Conservation (phyloP, 345 rosid species). For the Turnera subulata region DNA sequence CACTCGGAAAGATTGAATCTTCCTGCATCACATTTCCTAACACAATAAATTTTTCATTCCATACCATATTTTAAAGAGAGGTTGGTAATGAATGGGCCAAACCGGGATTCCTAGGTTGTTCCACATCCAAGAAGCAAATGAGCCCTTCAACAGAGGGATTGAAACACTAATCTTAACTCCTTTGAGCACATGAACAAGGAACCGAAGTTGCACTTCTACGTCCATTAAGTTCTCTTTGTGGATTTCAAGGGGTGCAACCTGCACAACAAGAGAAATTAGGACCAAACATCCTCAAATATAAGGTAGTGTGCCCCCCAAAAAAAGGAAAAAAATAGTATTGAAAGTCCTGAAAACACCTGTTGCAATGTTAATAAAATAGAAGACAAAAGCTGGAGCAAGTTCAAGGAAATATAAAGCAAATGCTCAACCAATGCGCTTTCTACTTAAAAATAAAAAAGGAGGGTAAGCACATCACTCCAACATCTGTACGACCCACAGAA, state of each 20-base stretch:
- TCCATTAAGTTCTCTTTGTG: conserved; percentile 60
- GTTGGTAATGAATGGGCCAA: conserved; percentile 28
- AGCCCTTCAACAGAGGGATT: conserved; percentile 62
- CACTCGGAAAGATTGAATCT: conserved; percentile 76
- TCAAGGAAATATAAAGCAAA: too few relatives aligned
- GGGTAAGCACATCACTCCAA: too few relatives aligned
- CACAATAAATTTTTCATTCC: conserved; percentile 2
- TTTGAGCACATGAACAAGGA: conserved; percentile 50
- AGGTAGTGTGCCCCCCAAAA: too few relatives aligned
- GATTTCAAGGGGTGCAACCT: conserved; percentile 90
- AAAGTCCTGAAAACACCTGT: too few relatives aligned
- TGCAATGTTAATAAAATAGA: too few relatives aligned
- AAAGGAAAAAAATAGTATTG: too few relatives aligned
- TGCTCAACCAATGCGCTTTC: too few relatives aligned
- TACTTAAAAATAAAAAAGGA: too few relatives aligned
- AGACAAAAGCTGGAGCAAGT: too few relatives aligned
- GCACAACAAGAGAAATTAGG: conserved; percentile 21
- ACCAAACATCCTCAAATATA: too few relatives aligned
- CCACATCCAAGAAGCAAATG: conserved; percentile 84
- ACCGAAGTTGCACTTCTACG: conserved; percentile 79
- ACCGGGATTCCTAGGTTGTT: conserved; percentile 69
- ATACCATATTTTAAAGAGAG: neutral
- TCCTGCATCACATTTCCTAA: conserved; percentile 37
- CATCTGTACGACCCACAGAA: too few relatives aligned
- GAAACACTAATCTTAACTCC: conserved; percentile 52